phyloP scores from a whole-genome alignment of 2,329 filamentous ascomycete genomes.

The Phialemoniopsis sp. region DNA sequence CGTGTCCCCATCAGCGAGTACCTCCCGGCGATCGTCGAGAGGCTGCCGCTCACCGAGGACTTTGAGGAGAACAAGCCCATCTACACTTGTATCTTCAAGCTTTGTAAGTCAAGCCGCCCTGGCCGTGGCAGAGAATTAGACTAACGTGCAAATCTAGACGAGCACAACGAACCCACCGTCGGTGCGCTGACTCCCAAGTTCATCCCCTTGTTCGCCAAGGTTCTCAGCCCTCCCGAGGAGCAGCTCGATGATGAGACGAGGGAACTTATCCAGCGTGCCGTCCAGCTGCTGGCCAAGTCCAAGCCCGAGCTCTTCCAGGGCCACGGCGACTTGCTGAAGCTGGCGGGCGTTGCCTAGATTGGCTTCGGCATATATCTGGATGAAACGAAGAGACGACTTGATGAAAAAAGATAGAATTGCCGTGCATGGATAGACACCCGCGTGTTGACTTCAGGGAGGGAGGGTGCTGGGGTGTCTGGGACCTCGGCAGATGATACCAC shows the following conservation, averaged over 20 bases:
- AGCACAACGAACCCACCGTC: constrained; percentile 64
- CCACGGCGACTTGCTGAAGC: constrained; percentile 20
- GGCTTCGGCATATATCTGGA: no score
- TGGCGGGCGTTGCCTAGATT: constrained; percentile 12
- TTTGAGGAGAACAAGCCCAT: constrained; percentile 96
- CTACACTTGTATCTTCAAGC: constrained; percentile 82
- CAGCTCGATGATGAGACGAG: constrained; percentile 73
- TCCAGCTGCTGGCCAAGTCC: constrained; percentile 37
- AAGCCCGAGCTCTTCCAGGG: constrained; percentile 23
- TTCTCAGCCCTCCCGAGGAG: constrained; percentile 66
- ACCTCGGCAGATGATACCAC: no score
- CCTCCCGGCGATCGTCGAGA: constrained; percentile 71
- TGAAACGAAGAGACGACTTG: no score
- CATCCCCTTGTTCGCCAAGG: constrained; percentile 67
- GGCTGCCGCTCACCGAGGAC: constrained; percentile 87
- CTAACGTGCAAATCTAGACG: constrained; percentile 41
- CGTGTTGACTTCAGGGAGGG: no score
- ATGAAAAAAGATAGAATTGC: no score
- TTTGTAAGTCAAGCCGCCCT: constrained; percentile 64
- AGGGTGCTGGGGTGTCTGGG: no score
- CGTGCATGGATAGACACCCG: no score
- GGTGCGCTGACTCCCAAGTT: constrained; percentile 67
- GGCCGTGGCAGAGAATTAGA: constrained; percentile 13
- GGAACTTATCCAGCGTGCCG: constrained; percentile 60
- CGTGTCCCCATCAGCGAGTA: constrained; percentile 77